Conservation (phyloP, 78 protist genomes). For the Chrysochromulina tobinii region DNA sequence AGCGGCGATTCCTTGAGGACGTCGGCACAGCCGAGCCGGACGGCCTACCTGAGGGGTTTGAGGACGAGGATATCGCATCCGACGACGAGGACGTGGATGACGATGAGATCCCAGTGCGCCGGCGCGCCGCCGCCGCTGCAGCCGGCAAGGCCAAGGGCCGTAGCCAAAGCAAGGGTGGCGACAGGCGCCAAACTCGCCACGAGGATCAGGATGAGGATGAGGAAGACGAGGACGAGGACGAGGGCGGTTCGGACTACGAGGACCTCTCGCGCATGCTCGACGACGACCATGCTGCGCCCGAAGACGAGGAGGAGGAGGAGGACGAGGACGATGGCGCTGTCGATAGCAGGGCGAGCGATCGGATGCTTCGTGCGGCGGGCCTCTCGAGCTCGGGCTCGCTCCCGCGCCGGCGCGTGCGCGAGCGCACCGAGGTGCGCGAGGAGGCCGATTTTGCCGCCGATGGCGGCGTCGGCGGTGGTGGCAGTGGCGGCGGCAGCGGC, state of each 20-base stretch:
- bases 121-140: too few relatives aligned
- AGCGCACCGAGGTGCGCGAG: not conserved
- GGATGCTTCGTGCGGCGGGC: not conserved
- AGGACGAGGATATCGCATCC: constrained; percentile 15
- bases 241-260: not conserved
- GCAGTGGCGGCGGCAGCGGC: not conserved
- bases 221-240: not conserved
- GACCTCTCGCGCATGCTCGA: not conserved
- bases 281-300: not conserved
- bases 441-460: not conserved
- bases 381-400: not conserved
- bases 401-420: not conserved
- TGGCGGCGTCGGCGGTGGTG: not conserved
- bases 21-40: too few relatives aligned
- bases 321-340: not conserved
- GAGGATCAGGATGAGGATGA: not conserved
- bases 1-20: too few relatives aligned
- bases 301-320: not conserved
- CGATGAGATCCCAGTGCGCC: not conserved
- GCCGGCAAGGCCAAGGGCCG: too few relatives aligned
- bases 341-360: not conserved
- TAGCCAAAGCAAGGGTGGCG: too few relatives aligned
- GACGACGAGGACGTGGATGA: not conserved
- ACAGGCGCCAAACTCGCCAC: too few relatives aligned
- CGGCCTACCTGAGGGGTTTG: not conserved